These are phyloP conservation scores for Macrocybe gigantea DNA, from an alignment of 768 basidiomycete genomes.

Conservation along the genomic window DNA sequence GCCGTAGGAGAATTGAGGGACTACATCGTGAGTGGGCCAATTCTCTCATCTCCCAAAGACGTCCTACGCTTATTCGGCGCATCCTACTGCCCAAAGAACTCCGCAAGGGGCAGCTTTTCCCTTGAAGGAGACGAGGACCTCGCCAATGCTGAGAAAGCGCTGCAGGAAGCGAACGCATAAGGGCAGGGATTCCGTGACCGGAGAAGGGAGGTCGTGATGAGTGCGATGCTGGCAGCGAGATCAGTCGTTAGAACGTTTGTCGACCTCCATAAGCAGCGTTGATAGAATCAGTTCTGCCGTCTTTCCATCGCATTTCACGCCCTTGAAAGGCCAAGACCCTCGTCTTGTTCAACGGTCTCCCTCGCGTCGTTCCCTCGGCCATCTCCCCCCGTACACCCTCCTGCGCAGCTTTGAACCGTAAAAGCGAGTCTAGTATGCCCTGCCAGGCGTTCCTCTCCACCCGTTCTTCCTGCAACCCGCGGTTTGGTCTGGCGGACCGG, in stretches of 20 bases:
- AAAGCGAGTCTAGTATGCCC: constrained; percentile 63
- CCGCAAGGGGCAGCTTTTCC: constrained; percentile 36
- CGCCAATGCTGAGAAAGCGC: constrained; percentile 49
- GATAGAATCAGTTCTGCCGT: not conserved
- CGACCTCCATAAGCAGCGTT: not conserved
- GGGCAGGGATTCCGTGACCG: not conserved
- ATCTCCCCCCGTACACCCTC: constrained; percentile 18
- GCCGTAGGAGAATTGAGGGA: constrained; percentile 59
- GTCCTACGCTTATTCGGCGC: constrained; percentile 3
- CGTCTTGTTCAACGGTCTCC: constrained; percentile 16
- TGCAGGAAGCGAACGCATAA: constrained; percentile 49
- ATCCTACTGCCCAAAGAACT: constrained; percentile 23
- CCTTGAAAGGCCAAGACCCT: constrained; percentile 2
- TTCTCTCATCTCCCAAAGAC: constrained; percentile 2
- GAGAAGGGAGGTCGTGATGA: not conserved
- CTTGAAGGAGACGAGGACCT: constrained; percentile 39
- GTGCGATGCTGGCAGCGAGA: not conserved
- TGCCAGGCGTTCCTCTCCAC: constrained; percentile 76
- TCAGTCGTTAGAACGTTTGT: not conserved
- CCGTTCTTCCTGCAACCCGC: constrained; percentile 74
- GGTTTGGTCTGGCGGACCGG: constrained; percentile 31
- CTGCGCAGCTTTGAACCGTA: constrained; percentile 47
- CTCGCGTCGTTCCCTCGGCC: constrained; percentile 3
- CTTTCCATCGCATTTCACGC: constrained; percentile 5
- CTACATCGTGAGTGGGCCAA: constrained; percentile 52